Percentiles rank a stretch among this genome's conserved stretches.
Evolutionary conservation across 2,329 filamentous ascomycete genomes (phyloP).

Genomic region (Whalleya microplaca): DNA sequence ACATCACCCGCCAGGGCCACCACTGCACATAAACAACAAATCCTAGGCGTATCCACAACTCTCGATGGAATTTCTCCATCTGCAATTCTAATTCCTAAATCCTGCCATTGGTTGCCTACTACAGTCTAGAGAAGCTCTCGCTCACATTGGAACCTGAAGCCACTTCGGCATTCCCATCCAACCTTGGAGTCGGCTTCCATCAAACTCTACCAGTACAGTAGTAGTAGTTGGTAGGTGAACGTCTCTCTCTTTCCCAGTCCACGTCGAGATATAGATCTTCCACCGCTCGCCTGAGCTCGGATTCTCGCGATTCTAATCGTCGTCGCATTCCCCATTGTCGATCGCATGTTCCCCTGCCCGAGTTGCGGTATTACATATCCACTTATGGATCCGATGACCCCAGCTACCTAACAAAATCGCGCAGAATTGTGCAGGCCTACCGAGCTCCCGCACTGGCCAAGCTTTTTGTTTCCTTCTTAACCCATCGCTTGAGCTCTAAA

Average conservation of each 20-base stretch:
- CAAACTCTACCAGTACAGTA: no score
- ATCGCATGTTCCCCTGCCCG: constrained; percentile 29
- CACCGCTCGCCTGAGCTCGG: constrained; percentile 17
- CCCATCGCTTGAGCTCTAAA: constrained; percentile 29
- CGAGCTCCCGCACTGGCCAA: constrained; percentile 35
- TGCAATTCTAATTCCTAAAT: constrained; percentile 24
- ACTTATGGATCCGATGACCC: constrained; percentile 33
- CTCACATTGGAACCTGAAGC: neutral
- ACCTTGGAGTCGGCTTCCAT: neutral
- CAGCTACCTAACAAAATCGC: constrained; percentile 37
- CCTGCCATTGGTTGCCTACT: constrained; percentile 11
- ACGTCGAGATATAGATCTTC: neutral
- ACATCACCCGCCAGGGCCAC: constrained; percentile 25
- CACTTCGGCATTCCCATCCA: neutral
- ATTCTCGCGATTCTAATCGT: constrained; percentile 23
- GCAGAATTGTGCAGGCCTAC: constrained; percentile 33
- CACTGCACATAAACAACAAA: constrained; percentile 22
- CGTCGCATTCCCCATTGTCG: constrained; percentile 30
- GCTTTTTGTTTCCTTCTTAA: constrained; percentile 29
- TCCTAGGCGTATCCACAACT: constrained; percentile 20
- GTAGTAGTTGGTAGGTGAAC: constrained; percentile 13
- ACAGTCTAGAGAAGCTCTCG: neutral
- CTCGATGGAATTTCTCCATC: constrained; percentile 14
- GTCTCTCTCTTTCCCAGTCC: constrained; percentile 5
- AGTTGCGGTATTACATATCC: constrained; percentile 33